phyloP scores from a whole-genome alignment of 2,329 filamentous ascomycete species.

The Trichoderma pleuroti region DNA sequence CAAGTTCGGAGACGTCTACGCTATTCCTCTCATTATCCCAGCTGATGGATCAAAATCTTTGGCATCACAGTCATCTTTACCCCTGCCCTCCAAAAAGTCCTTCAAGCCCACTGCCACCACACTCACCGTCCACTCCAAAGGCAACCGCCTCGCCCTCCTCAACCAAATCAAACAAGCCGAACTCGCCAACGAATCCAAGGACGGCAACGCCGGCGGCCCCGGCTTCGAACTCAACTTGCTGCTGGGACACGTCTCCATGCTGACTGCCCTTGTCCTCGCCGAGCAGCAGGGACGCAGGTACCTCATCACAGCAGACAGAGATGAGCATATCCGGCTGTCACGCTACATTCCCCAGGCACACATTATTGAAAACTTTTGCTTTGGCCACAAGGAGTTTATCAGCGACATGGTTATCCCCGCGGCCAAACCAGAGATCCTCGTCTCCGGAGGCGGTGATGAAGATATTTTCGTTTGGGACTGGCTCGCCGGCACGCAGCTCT shows the following conservation, averaged over 20 bases:
- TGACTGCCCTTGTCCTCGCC: constrained; percentile 68
- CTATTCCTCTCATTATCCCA: constrained; percentile 61
- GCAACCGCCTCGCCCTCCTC: constrained; percentile 58
- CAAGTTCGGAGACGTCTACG: constrained; percentile 96
- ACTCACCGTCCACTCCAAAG: constrained; percentile 61
- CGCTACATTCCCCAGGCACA: constrained; percentile 77
- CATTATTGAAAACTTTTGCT: constrained; percentile 83
- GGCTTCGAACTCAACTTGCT: constrained; percentile 73
- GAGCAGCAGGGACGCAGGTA: constrained; percentile 43
- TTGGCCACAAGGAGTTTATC: constrained; percentile 84
- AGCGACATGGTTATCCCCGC: constrained; percentile 67
- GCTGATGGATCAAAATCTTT: constrained; percentile 17
- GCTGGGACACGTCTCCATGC: constrained; percentile 91
- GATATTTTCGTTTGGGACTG: constrained; percentile 82
- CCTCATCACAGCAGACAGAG: constrained; percentile 55
- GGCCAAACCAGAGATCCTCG: constrained; percentile 56
- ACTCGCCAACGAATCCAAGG: constrained; percentile 27
- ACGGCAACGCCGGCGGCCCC: constrained; percentile 36
- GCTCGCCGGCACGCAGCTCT: constrained; percentile 53
- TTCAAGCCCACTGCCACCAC: constrained; percentile 52
- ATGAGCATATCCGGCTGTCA: constrained; percentile 81
- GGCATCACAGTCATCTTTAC: constrained; percentile 19
- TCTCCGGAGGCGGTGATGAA: constrained; percentile 85
- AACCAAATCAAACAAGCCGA: constrained; percentile 52
- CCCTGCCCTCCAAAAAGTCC: constrained; percentile 27